These are phyloP conservation scores for Verticillium dahliae DNA, from an alignment of 2,329 filamentous ascomycete species.

Conservation along the genomic window DNA sequence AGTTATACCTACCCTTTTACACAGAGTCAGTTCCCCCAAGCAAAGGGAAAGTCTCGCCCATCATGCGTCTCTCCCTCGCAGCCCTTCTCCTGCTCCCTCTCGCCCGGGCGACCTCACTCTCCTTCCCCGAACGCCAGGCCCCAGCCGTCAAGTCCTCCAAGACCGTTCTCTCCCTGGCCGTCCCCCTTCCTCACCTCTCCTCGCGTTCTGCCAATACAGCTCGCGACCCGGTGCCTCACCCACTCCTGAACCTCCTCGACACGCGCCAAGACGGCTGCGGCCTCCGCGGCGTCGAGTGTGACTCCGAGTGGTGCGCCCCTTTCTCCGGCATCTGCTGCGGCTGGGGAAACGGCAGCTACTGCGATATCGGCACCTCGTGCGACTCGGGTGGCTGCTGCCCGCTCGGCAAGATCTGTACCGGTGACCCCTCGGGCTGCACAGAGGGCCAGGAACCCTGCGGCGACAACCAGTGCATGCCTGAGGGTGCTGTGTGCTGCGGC, in stretches of 20 bases:
- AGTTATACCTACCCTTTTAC: not conserved
- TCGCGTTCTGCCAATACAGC: not conserved
- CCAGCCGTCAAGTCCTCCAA: not conserved
- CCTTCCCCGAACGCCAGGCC: not conserved
- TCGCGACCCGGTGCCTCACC: not conserved
- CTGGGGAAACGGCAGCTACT: slow-evolving; percentile 20
- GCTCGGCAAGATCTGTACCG: slow-evolving; percentile 22
- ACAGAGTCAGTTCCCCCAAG: not conserved
- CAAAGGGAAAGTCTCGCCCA: not conserved
- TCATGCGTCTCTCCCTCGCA: not conserved
- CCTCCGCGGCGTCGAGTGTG: not conserved
- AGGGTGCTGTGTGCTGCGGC: slow-evolving; percentile 21
- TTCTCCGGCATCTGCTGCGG: slow-evolving; percentile 20
- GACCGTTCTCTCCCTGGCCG: not conserved
- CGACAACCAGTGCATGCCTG: slow-evolving; percentile 21
- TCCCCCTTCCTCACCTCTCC: not conserved
- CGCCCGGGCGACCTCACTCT: not conserved
- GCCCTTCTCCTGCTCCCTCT: not conserved
- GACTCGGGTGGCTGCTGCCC: slow-evolving; percentile 22
- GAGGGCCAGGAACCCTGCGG: slow-evolving; percentile 18
- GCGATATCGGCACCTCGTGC: slow-evolving; percentile 22
- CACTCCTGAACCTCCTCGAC: not conserved
- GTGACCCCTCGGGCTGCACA: slow-evolving; percentile 18
- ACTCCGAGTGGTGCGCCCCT: slow-evolving; percentile 19
- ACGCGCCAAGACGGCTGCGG: not conserved